Evolutionary conservation across 192 early-diverging fungal genomes (phyloP), one percentile per base, ranked within the genome.

Genomic region (Mortierella hygrophila): DNA sequence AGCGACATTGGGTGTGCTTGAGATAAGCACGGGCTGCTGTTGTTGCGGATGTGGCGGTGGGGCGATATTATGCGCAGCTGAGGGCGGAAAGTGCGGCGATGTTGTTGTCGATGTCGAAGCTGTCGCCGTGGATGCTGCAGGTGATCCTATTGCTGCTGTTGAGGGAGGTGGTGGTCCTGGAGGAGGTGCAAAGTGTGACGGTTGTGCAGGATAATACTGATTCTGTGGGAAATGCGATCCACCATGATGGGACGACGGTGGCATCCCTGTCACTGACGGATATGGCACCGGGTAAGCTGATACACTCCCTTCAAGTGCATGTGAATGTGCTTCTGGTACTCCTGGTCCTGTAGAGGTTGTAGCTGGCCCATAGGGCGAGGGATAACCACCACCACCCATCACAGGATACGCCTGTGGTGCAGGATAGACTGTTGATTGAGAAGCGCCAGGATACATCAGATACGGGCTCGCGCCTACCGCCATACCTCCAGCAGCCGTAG

Each of bases 211-310:
- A 15, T 46, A 46, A 46, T 46, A 46, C 44, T 65, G 26, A 32
- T 32, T 32, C 9, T 26, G 29, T 65, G 60, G 26, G 11, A 29
- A 44, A 71, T 55, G 41, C 77, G 47, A 49, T 49, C 47, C 65
- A 6, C 55, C 68, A 46, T 5, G 74, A 44, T 81, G 77, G 3
- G 70, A 47, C 11, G 70, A 47, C 11, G 65, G 54, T n/a, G n/a
- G 69, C 35, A 26, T 35, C 3, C 40, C 65, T 38, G 77, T 47
- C 1, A 47, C 18, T 26, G 65, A 49, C 18, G 77, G 44, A 37
- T 70, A 70, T 8, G 77, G 60, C 1, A 57, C 10, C 29, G 77
- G 68, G n/a, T 70, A 70, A 0, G 77, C 26, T 4, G 26, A 26
- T 26, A 3, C 55, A 18, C 23, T 23, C 6, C 44, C 44, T 11